Evolutionary conservation across 1,284 basidiomycete species (phyloP).

Genomic region (Wallemia hederae): DNA sequence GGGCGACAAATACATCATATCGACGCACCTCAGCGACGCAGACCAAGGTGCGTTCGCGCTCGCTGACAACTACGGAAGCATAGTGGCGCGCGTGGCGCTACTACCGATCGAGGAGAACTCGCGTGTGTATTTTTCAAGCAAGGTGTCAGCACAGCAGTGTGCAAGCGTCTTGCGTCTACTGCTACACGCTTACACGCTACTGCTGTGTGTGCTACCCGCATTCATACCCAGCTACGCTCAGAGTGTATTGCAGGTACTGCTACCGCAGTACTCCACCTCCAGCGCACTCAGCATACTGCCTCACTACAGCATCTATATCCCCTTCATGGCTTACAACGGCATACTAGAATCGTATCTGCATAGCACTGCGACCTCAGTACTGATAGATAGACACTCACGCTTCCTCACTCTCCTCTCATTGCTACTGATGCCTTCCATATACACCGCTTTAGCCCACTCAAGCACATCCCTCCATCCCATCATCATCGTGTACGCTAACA

Average conservation of each 20-base stretch:
- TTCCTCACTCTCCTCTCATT: slow-evolving; percentile 10
- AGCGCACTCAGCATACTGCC: slow-evolving; percentile 36
- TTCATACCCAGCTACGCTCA: slow-evolving; percentile 47
- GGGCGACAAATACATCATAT: slow-evolving; percentile 70
- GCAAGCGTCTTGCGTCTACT: slow-evolving; percentile 28
- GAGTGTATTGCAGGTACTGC: slow-evolving; percentile 32
- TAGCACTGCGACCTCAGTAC: slow-evolving; percentile 33
- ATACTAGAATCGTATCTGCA: slow-evolving; percentile 64
- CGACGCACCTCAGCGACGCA: slow-evolving; percentile 43
- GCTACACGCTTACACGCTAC: slow-evolving; percentile 30
- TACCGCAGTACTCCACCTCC: slow-evolving; percentile 41
- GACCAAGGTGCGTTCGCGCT: slow-evolving; percentile 83
- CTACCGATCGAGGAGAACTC: slow-evolving; percentile 77
- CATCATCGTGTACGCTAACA: background rate
- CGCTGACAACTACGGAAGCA: slow-evolving; percentile 76
- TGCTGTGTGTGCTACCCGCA: slow-evolving; percentile 31
- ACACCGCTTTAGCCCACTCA: background rate
- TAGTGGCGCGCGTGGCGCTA: slow-evolving; percentile 65
- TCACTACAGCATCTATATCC: slow-evolving; percentile 59
- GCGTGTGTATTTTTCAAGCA: slow-evolving; percentile 51
- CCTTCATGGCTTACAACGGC: slow-evolving; percentile 60
- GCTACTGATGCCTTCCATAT: background rate
- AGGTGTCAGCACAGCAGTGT: slow-evolving; percentile 15
- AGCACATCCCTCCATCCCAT: background rate
- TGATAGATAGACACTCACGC: slow-evolving; percentile 34